Evolutionary conservation across 345 rosid genomes (phyloP).

Genomic region (Eucalyptus tenuipes): DNA sequence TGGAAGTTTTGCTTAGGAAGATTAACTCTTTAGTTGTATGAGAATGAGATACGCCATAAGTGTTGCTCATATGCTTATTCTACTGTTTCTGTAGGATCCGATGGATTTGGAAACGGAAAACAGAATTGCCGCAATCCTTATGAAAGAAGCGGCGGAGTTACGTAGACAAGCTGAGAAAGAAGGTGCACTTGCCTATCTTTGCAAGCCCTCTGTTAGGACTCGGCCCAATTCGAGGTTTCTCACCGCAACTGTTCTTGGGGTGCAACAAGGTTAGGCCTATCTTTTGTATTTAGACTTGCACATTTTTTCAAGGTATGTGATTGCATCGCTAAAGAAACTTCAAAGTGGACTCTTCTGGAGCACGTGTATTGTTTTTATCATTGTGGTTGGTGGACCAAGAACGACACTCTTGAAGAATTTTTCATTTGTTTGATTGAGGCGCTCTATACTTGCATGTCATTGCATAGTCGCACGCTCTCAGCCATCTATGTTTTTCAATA

Average conservation of each 20-base stretch:
- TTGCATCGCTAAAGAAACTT: not conserved
- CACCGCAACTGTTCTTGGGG: constrained; percentile 84
- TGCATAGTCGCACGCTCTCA: not conserved
- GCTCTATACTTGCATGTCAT: not conserved
- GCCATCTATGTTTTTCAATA: not conserved
- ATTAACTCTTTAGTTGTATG: not conserved
- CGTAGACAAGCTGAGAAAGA: constrained; percentile 69
- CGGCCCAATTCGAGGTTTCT: constrained; percentile 88
- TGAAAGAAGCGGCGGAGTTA: constrained; percentile 93
- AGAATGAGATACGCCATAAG: not conserved
- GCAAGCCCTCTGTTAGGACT: constrained; percentile 42
- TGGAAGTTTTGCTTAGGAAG: not conserved
- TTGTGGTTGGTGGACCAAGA: not conserved
- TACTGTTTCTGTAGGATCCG: not conserved
- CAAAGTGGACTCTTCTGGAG: not conserved
- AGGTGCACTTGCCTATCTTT: constrained; percentile 69
- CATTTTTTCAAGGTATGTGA: not conserved
- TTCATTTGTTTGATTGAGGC: not conserved
- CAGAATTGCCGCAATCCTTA: constrained; percentile 69
- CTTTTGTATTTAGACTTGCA: not conserved
- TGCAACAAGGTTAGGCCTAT: constrained; percentile 55
- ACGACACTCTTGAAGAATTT: not conserved
- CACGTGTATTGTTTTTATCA: not conserved
- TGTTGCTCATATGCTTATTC: not conserved
- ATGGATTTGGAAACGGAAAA: constrained; percentile 96